These are phyloP conservation scores for Sugiyamaella paludigena DNA, from an alignment of 1,139 yeast genomes.

Conservation along the genomic window DNA sequence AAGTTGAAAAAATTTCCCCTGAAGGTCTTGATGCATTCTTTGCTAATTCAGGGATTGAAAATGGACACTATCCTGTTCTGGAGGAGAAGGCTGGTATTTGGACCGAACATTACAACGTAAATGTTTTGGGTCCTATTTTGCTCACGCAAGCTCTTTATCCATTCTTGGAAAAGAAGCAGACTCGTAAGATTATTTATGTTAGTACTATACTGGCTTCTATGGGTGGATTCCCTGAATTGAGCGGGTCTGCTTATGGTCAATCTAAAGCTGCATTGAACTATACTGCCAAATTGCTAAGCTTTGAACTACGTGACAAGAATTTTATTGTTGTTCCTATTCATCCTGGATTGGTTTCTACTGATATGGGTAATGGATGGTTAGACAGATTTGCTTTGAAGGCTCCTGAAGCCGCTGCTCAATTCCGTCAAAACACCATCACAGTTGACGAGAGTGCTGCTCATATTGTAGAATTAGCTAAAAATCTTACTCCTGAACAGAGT, in stretches of 20 bases:
- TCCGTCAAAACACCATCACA: not conserved
- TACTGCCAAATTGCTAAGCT: slow-evolving; percentile 27
- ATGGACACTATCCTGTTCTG: not conserved
- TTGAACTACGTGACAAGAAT: slow-evolving; percentile 33
- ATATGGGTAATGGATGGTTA: slow-evolving; percentile 21
- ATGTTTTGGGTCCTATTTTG: slow-evolving; percentile 8
- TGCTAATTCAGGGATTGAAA: slow-evolving; percentile 11
- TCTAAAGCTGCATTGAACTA: slow-evolving; percentile 41
- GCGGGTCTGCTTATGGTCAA: slow-evolving; percentile 32
- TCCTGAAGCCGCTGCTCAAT: not conserved
- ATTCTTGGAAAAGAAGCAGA: slow-evolving; percentile 9
- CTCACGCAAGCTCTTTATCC: slow-evolving; percentile 1
- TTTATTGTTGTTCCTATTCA: slow-evolving; percentile 33
- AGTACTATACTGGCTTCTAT: slow-evolving; percentile 29
- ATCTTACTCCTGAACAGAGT: slow-evolving; percentile 6
- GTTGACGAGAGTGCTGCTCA: not conserved
- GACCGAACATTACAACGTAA: slow-evolving; percentile 15
- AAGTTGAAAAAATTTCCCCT: slow-evolving; percentile 22
- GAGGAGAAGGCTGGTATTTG: not conserved
- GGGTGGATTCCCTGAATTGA: slow-evolving; percentile 18
- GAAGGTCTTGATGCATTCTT: slow-evolving; percentile 7
- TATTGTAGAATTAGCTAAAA: not conserved
- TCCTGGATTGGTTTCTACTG: slow-evolving; percentile 33
- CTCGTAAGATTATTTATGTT: not conserved
- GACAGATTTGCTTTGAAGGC: not conserved